Evolutionary conservation across 2,329 filamentous ascomycete species (phyloP).

Genomic region (Aspergillus carbonarius): DNA sequence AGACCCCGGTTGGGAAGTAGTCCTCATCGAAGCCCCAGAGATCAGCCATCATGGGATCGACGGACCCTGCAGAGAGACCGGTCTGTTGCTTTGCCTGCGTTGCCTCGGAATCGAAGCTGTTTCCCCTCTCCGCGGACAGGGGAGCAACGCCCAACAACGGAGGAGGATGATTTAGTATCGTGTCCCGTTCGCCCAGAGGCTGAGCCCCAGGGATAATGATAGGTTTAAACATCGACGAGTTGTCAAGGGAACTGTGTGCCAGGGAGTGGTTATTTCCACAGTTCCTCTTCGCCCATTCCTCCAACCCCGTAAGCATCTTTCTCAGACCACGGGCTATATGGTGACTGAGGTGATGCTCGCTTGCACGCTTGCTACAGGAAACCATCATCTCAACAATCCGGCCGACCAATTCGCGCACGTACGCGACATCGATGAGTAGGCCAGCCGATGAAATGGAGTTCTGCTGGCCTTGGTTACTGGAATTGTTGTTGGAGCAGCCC

Average conservation of each 20-base stretch:
- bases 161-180: slow-evolving; percentile 37
- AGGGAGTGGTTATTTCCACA: slow-evolving; percentile 20
- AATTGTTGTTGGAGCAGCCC: slow-evolving; percentile 33
- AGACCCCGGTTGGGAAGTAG: slow-evolving; percentile 44
- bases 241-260: slow-evolving; percentile 25
- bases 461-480: slow-evolving; percentile 35
- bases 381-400: slow-evolving; percentile 40
- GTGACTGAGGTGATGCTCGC: slow-evolving; percentile 42
- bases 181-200: slow-evolving; percentile 37
- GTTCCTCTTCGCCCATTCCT: slow-evolving; percentile 41
- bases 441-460: slow-evolving; percentile 41
- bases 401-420: slow-evolving; percentile 36
- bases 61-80: slow-evolving; percentile 38
- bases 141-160: slow-evolving; percentile 39
- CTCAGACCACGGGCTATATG: slow-evolving; percentile 40
- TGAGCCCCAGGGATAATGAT: slow-evolving; percentile 38
- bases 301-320: slow-evolving; percentile 42
- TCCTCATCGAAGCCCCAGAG: slow-evolving; percentile 44
- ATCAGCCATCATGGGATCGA: slow-evolving; percentile 43
- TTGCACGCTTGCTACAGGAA: slow-evolving; percentile 38
- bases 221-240: slow-evolving; percentile 36
- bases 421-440: slow-evolving; percentile 34
- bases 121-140: slow-evolving; percentile 39
- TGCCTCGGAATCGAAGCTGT: slow-evolving; percentile 24
- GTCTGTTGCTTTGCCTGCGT: slow-evolving; percentile 23